phyloP scores from a whole-genome alignment of 176 grass and related monocot genomes.

The Hsuehochloa calcarea region DNA sequence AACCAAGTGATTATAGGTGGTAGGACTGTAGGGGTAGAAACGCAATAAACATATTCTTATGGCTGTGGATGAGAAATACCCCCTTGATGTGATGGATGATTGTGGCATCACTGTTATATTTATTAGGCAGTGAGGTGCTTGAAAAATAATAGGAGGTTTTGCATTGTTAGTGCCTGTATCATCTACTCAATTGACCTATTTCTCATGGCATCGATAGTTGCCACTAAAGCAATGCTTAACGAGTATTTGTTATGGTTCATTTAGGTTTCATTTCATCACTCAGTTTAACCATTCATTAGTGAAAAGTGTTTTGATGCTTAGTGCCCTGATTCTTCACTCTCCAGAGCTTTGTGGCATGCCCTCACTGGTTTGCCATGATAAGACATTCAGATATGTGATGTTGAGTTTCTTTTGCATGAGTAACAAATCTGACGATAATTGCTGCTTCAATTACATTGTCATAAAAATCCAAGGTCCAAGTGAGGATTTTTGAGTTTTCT shows the following conservation, averaged over 20 bases:
- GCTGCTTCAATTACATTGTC: background rate
- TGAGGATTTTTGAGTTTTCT: background rate
- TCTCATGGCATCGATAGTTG: conserved; percentile 22
- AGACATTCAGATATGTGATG: background rate
- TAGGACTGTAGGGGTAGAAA: background rate
- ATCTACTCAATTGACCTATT: background rate
- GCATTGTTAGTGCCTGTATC: background rate
- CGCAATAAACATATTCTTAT: background rate
- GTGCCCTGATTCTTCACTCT: background rate
- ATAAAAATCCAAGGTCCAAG: background rate
- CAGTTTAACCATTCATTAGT: background rate
- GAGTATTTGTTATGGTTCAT: background rate
- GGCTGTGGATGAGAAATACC: background rate
- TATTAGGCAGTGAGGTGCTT: background rate
- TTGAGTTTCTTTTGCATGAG: background rate
- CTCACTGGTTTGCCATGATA: background rate
- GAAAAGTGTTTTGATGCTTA: background rate
- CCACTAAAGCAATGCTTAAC: background rate
- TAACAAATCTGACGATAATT: background rate
- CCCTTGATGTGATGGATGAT: background rate
- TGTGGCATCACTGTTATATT: background rate
- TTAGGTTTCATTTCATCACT: background rate
- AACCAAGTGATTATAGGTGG: background rate
- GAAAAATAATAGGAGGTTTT: background rate
- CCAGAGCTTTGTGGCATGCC: background rate